Evolutionary conservation across 2,329 filamentous ascomycete genomes (phyloP).

Genomic region (Stagonosporopsis chrysanthemi): DNA sequence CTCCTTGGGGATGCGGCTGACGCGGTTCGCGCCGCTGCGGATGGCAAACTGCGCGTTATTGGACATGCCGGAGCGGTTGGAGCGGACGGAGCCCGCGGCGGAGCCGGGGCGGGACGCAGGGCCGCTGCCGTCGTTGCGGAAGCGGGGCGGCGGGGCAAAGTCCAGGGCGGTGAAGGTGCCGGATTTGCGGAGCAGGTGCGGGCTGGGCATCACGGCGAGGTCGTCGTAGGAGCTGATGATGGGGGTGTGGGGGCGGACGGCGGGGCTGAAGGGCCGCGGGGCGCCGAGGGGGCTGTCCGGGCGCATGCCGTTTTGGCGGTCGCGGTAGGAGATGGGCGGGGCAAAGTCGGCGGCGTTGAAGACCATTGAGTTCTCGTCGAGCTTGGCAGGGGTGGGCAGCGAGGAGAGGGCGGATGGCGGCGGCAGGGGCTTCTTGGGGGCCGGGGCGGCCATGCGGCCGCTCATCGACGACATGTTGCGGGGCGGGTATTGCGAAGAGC

Average conservation of each 20-base stretch:
- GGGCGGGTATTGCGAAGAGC: constrained; percentile 51
- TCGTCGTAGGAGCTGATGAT: constrained; percentile 87
- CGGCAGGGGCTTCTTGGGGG: constrained; percentile 67
- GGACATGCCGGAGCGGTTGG: constrained; percentile 81
- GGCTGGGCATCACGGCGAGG: constrained; percentile 83
- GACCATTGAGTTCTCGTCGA: constrained; percentile 77
- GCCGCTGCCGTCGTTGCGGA: constrained; percentile 61
- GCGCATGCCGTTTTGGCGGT: constrained; percentile 71
- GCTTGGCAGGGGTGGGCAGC: constrained; percentile 83
- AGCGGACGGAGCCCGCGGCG: constrained; percentile 62
- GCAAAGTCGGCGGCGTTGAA: constrained; percentile 85
- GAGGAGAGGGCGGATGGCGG: constrained; percentile 77
- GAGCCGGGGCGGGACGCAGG: constrained; percentile 43
- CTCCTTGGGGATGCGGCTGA: constrained; percentile 83
- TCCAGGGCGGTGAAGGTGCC: constrained; percentile 80
- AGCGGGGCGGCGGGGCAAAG: constrained; percentile 79
- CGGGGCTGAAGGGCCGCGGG: constrained; percentile 74
- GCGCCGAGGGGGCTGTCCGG: constrained; percentile 67
- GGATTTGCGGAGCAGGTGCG: constrained; percentile 79
- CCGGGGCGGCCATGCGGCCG: constrained; percentile 38
- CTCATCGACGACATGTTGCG: constrained; percentile 54
- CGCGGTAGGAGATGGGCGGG: constrained; percentile 68
- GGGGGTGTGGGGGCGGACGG: constrained; percentile 76
- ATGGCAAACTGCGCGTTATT: constrained; percentile 72
- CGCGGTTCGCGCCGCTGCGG: constrained; percentile 82